Evolutionary conservation across 2,329 filamentous ascomycete species (phyloP).

Genomic region (Remersonia thermophila): DNA sequence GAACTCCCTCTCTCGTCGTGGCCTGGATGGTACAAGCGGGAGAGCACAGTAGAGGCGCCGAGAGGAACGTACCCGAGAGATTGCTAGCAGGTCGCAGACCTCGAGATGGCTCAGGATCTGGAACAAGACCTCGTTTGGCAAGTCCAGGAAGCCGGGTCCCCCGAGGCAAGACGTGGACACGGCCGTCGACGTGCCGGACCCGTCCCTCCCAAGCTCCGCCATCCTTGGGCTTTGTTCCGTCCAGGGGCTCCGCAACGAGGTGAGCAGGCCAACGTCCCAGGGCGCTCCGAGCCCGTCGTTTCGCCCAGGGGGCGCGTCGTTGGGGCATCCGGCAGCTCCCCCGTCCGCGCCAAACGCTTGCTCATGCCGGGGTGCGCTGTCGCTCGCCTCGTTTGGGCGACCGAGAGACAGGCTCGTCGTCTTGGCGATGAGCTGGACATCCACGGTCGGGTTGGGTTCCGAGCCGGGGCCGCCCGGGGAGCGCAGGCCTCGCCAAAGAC

Average conservation of each 20-base stretch:
- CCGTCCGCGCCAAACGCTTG: no score
- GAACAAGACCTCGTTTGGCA: constrained; percentile 46
- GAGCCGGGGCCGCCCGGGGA: background rate
- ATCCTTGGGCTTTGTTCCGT: no score
- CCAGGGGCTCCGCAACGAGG: no score
- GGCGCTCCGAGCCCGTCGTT: no score
- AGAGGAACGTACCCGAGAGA: constrained; percentile 37
- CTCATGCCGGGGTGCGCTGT: no score
- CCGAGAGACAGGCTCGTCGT: constrained; percentile 16
- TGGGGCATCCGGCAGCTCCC: no score
- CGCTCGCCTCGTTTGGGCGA: constrained; percentile 7
- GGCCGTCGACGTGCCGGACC: no score
- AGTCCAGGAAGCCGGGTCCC: constrained; percentile 21
- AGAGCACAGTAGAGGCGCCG: background rate
- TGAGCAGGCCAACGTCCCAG: no score
- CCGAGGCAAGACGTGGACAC: background rate
- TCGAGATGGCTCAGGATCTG: constrained; percentile 45
- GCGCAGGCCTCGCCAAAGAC: background rate
- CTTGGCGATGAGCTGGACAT: constrained; percentile 16
- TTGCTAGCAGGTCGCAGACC: constrained; percentile 42
- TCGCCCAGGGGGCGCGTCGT: no score
- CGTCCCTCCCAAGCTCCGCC: no score
- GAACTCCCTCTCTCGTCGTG: no score
- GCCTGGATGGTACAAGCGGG: background rate
- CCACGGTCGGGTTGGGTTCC: constrained; percentile 7